phyloP scores from a whole-genome alignment of 805 yeast species.

The Ogataea henricii region DNA sequence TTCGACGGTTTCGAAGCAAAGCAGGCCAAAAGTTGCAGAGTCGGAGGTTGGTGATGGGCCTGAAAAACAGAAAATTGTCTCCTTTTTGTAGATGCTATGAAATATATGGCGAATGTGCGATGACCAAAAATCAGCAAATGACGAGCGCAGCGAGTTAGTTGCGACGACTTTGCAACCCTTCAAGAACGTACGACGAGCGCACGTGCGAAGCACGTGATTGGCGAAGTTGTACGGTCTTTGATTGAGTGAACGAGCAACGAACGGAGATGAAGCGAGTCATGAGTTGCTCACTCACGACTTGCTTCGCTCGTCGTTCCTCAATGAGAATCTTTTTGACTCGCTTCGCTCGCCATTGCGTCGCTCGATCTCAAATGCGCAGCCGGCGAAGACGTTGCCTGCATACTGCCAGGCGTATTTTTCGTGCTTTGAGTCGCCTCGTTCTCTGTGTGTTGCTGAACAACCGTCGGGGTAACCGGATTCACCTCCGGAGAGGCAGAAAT shows the following conservation, averaged over 20 bases:
- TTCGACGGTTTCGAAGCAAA: not conserved
- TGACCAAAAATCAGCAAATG: not conserved
- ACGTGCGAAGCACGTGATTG: no score
- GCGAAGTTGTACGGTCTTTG: no score
- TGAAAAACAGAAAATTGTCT: conserved; percentile 1
- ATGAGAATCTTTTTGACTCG: no score
- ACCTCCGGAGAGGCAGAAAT: conserved; percentile 10
- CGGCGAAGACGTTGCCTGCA: not conserved
- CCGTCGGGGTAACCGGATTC: conserved; percentile 11
- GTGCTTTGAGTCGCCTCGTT: not conserved
- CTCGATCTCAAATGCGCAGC: not conserved
- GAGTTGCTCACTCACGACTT: no score
- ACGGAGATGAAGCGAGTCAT: no score
- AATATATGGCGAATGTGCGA: not conserved
- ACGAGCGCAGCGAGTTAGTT: not conserved
- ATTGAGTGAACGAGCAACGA: no score
- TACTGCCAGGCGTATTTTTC: not conserved
- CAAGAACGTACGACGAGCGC: no score
- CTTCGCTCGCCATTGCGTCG: not conserved
- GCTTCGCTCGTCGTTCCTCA: no score
- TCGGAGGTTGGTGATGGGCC: not conserved
- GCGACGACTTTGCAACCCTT: no score
- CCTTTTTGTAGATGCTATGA: conserved; percentile 1
- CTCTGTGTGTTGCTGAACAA: conserved; percentile 1
- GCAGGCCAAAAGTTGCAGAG: no score